Conservation (phyloP, 176 grass and related monocot genomes). For the Rhipidocladum racemiflorum region DNA sequence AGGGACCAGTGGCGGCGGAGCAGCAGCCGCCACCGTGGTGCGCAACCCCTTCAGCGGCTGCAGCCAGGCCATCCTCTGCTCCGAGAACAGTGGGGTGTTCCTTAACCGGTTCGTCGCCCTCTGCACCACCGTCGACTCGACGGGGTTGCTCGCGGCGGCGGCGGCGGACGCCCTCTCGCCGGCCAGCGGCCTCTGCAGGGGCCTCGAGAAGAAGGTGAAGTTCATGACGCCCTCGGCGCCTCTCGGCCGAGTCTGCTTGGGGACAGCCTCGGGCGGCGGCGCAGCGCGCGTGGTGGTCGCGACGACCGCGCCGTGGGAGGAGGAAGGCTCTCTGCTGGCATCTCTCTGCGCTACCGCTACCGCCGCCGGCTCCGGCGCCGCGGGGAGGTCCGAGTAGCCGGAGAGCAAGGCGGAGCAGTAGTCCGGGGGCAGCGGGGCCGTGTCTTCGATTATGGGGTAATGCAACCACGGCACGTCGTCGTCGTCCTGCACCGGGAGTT, state of each 20-base stretch:
- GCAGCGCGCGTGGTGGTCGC: not conserved
- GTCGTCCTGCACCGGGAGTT: not conserved
- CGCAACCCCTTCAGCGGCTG: constrained; percentile 28
- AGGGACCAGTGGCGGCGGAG: not conserved
- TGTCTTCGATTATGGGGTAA: constrained; percentile 36
- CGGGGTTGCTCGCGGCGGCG: not conserved
- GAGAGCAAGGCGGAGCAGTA: constrained; percentile 39
- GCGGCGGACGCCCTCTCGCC: not conserved
- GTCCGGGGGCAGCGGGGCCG: constrained; percentile 34
- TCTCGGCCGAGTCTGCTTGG: not conserved
- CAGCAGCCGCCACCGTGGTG: not conserved
- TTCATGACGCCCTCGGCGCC: constrained; percentile 33
- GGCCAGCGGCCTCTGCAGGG: constrained; percentile 22
- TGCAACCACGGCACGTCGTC: constrained; percentile 48
- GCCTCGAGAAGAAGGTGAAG: constrained; percentile 52
- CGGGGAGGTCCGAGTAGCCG: not conserved
- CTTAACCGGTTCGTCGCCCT: constrained; percentile 29
- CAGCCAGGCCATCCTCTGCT: constrained; percentile 58
- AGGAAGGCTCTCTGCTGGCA: not conserved
- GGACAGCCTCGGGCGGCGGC: not conserved
- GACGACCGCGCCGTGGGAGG: not conserved
- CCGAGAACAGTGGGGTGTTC: constrained; percentile 45
- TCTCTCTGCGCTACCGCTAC: not conserved
- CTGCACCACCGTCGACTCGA: constrained; percentile 42
- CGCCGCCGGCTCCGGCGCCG: not conserved